A percentile compares a stretch with the other conserved stretches of the same genome.
These are phyloP conservation scores for Phytopythium delawarense DNA, from an alignment of 352 stramenopile species.

Conservation along the genomic window DNA sequence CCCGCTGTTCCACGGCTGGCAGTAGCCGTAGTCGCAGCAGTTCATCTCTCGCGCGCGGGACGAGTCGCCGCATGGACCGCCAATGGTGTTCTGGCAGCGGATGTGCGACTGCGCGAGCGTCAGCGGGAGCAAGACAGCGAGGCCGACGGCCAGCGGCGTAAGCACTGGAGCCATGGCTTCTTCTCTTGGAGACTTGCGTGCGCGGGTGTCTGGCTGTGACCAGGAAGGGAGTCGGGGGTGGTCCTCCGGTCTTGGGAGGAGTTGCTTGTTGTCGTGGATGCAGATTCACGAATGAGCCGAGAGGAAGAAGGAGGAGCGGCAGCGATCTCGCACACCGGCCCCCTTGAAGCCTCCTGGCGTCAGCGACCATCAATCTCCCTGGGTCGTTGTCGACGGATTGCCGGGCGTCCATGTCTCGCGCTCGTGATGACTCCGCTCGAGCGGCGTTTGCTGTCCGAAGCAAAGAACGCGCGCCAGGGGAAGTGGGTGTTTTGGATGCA, in stretches of 20 bases:
- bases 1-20: slow-evolving; percentile 52
- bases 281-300: slow-evolving; percentile 2
- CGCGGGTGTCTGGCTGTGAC: neutral
- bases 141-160: neutral
- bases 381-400: no score
- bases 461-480: neutral
- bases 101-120: slow-evolving; percentile 31
- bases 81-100: slow-evolving; percentile 44
- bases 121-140: slow-evolving; percentile 4
- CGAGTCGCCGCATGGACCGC: slow-evolving; percentile 31
- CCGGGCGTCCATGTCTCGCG: no score
- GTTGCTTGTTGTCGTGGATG: neutral
- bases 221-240: neutral
- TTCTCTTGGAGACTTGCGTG: neutral
- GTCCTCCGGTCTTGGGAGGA: neutral
- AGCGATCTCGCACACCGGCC: no score
- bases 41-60: slow-evolving; percentile 23
- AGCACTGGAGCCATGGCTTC: neutral
- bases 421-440: no score
- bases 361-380: no score
- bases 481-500: slow-evolving; percentile 1
- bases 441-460: neutral
- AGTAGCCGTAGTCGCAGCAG: slow-evolving; percentile 50
- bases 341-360: no score
- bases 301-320: neutral